These are phyloP conservation scores for Phanerochaete carnosa DNA, from an alignment of 768 basidiomycete species.

Conservation along the genomic window DNA sequence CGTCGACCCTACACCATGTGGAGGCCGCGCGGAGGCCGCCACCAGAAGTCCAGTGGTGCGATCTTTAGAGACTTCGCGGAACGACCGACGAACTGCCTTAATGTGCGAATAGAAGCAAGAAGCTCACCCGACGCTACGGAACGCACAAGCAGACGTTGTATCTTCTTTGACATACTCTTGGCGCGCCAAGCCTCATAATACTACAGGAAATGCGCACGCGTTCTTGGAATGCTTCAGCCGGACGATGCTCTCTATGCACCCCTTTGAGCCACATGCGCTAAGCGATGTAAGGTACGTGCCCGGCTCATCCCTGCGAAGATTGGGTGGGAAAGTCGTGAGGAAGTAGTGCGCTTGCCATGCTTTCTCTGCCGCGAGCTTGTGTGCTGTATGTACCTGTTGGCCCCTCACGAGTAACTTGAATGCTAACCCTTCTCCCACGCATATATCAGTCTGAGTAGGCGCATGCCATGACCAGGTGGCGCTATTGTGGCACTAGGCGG, in stretches of 20 bases:
- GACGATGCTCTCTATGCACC: not conserved
- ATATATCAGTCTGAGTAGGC: not conserved
- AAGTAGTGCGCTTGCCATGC: not conserved
- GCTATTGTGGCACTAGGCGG: not conserved
- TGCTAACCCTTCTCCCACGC: no score
- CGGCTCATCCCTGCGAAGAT: not conserved
- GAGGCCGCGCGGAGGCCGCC: not conserved
- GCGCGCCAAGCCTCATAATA: conserved; percentile 1
- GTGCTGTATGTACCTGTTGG: no score
- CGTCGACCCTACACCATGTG: not conserved
- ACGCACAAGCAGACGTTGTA: not conserved
- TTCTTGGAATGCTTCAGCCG: not conserved
- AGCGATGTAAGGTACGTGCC: not conserved
- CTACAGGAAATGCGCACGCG: not conserved
- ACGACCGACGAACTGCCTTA: not conserved
- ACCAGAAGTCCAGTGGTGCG: not conserved
- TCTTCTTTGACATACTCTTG: not conserved
- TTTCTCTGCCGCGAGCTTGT: no score
- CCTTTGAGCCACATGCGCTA: not conserved
- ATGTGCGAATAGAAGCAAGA: not conserved
- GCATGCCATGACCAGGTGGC: not conserved
- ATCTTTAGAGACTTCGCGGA: not conserved
- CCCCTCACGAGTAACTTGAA: no score
- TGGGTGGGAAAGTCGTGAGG: not conserved
- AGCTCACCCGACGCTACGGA: not conserved